Percentiles rank a stretch among this genome's conserved stretches.
phyloP scores from a whole-genome alignment of 2,329 filamentous ascomycete genomes.

The Aulographum hederae region DNA sequence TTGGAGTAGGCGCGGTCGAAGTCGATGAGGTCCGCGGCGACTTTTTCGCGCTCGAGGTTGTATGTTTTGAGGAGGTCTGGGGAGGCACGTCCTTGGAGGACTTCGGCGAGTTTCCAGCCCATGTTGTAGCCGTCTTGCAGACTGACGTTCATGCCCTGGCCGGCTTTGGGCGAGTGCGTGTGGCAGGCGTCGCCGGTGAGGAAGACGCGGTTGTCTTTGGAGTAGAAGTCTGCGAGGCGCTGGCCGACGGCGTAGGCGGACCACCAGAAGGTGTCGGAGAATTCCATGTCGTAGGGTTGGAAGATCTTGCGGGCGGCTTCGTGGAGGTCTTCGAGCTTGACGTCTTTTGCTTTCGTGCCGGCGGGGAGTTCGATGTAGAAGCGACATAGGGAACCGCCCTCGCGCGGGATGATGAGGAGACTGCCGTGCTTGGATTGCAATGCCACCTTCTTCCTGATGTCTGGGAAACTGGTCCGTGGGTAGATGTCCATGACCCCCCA shows the following conservation, averaged over 20 bases:
- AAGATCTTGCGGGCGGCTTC: slow-evolving; percentile 45
- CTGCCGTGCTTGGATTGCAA: slow-evolving; percentile 33
- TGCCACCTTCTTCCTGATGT: slow-evolving; percentile 31
- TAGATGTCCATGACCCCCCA: slow-evolving; percentile 39
- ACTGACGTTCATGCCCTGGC: slow-evolving; percentile 55
- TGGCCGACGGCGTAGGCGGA: slow-evolving; percentile 47
- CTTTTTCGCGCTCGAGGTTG: slow-evolving; percentile 33
- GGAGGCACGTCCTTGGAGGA: slow-evolving; percentile 23
- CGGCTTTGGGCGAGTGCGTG: slow-evolving; percentile 41
- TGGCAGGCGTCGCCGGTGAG: slow-evolving; percentile 49
- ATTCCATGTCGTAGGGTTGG: slow-evolving; percentile 45
- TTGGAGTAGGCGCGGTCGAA: slow-evolving; percentile 30
- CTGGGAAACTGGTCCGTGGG: slow-evolving; percentile 29
- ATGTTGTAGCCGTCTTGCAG: slow-evolving; percentile 49
- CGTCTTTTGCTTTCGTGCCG: slow-evolving; percentile 32
- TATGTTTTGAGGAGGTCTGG: slow-evolving; percentile 31
- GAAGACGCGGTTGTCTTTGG: slow-evolving; percentile 41
- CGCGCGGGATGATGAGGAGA: slow-evolving; percentile 47
- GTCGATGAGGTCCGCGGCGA: slow-evolving; percentile 47
- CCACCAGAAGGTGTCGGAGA: slow-evolving; percentile 49
- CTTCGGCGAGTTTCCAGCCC: slow-evolving; percentile 36
- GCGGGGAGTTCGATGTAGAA: slow-evolving; percentile 45
- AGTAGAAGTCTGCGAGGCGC: slow-evolving; percentile 40
- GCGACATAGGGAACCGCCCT: slow-evolving; percentile 41
- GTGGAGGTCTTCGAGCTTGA: slow-evolving; percentile 44